Conservation (phyloP, 768 basidiomycete genomes). For the Suillus decipiens region DNA sequence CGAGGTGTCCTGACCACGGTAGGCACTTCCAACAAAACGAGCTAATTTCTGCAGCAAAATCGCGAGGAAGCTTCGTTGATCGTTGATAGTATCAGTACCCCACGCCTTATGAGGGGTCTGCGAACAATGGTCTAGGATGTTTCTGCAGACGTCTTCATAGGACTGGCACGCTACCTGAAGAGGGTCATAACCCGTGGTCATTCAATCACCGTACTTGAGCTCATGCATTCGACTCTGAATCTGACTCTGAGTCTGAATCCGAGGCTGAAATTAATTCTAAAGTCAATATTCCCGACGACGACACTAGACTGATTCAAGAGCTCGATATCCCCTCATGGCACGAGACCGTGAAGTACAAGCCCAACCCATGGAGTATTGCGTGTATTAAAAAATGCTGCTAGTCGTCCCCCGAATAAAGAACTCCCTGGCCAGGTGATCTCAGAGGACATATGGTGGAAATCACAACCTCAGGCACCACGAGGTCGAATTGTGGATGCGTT, state of each 20-base stretch:
- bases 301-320: conserved; percentile 41
- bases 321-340: conserved; percentile 61
- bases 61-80: not conserved
- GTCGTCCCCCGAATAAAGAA: conserved; percentile 35
- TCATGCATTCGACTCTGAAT: conserved; percentile 17
- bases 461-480: conserved; percentile 18
- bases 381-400: conserved; percentile 75
- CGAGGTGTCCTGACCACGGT: not conserved
- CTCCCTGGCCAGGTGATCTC: not conserved
- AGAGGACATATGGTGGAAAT: conserved; percentile 4
- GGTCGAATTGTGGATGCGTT: conserved; percentile 49
- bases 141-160: not conserved
- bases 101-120: not conserved
- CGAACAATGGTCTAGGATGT: not conserved
- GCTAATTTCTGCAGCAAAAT: not conserved
- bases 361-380: conserved; percentile 82
- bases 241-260: conserved; percentile 12
- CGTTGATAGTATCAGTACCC: not conserved
- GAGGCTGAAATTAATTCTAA: conserved; percentile 17
- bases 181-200: too few relatives aligned
- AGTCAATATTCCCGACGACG: conserved; percentile 18
- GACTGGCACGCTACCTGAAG: conserved; percentile 8
- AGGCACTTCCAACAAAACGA: not conserved
- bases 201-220: conserved; percentile 25
- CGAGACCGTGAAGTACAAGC: conserved; percentile 65